phyloP scores from a whole-genome alignment of 257 asterid species.

The Jacaranda copaia region DNA sequence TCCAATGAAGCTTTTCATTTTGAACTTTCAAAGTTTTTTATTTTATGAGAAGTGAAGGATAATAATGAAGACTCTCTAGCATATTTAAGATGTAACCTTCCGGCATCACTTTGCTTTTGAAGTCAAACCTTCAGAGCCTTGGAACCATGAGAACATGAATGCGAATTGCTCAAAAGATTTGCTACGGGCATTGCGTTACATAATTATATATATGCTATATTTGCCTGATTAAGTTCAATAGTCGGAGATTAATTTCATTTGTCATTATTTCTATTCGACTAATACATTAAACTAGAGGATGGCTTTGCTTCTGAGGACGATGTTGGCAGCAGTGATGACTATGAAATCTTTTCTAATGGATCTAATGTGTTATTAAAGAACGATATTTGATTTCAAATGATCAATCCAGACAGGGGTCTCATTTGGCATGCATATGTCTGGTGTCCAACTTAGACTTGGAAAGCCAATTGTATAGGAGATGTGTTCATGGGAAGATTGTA shows the following conservation, averaged over 20 bases:
- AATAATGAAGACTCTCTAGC: background rate
- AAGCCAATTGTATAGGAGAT: background rate
- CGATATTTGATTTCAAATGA: slow-evolving; percentile 11
- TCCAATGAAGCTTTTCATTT: slow-evolving; percentile 4
- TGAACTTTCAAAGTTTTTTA: background rate
- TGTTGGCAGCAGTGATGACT: background rate
- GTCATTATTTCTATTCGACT: background rate
- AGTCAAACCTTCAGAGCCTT: background rate
- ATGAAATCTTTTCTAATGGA: background rate
- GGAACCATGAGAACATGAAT: background rate
- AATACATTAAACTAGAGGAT: background rate
- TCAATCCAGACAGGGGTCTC: too few species aligned
- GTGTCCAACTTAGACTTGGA: background rate
- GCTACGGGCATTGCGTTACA: background rate
- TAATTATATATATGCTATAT: background rate
- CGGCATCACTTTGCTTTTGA: background rate
- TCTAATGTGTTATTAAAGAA: background rate
- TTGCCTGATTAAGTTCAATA: slow-evolving; percentile 8
- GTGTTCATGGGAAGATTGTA: background rate
- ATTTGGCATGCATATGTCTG: background rate
- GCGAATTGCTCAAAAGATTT: background rate
- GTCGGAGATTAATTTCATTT: background rate
- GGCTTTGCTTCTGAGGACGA: background rate
- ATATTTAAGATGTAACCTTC: background rate
- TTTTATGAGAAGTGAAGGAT: background rate